Evolutionary conservation across 257 asterid species (phyloP).

Genomic region (Solanum peruvianum): DNA sequence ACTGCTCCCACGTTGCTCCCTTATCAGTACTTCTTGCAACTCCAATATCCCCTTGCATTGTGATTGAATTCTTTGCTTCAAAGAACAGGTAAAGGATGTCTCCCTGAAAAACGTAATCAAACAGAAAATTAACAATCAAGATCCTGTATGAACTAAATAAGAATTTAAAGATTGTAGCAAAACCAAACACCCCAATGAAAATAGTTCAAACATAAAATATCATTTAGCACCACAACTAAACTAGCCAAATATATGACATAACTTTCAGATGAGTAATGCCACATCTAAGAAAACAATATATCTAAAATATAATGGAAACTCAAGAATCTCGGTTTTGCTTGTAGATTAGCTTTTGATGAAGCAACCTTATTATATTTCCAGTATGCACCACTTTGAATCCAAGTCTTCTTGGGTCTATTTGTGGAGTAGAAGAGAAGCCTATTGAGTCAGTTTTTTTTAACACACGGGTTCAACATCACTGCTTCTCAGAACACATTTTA

Average conservation of each 20-base stretch:
- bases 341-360: neutral
- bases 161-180: neutral
- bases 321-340: neutral
- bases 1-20: constrained; percentile 88
- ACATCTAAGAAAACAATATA: neutral
- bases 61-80: constrained; percentile 78
- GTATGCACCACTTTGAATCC: neutral
- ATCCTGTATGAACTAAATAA: neutral
- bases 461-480: neutral
- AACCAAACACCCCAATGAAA: neutral
- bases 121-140: neutral
- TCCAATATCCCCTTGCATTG: constrained; percentile 95
- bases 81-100: constrained; percentile 62
- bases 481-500: neutral
- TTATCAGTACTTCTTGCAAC: constrained; percentile 71
- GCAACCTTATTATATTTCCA: neutral
- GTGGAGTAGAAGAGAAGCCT: neutral
- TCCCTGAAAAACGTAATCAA: constrained; percentile 33
- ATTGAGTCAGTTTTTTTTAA: neutral
- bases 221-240: neutral
- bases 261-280: neutral
- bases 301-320: neutral
- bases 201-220: neutral
- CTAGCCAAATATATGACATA: neutral
- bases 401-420: neutral